A percentile compares a stretch with the other conserved stretches of the same genome.
Evolutionary conservation across 257 asterid genomes (phyloP).

Genomic region (Nicotiana knightiana): DNA sequence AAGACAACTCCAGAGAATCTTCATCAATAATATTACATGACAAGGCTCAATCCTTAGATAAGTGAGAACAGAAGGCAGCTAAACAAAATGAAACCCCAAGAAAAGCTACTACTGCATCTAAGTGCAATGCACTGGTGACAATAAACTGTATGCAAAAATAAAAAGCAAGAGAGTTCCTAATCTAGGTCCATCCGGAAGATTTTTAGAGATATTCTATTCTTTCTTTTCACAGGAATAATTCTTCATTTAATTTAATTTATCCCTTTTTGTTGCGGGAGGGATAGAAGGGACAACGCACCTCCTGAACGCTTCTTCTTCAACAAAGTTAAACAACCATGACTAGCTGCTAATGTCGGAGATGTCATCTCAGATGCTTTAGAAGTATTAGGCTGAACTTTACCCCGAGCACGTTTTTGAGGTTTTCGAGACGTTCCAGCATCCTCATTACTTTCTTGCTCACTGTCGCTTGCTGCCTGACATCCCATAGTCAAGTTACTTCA

Average conservation of each 20-base stretch:
- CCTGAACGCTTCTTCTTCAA: slow-evolving; percentile 83
- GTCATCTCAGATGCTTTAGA: slow-evolving; percentile 46
- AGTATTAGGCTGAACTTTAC: slow-evolving; percentile 48
- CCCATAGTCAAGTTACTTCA: slow-evolving; percentile 22
- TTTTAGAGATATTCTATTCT: background rate
- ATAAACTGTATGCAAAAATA: slow-evolving; percentile 6
- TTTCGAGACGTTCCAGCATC: slow-evolving; percentile 73
- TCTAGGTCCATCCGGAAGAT: background rate
- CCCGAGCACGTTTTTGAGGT: slow-evolving; percentile 70
- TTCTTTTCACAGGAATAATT: background rate
- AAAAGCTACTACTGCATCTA: background rate
- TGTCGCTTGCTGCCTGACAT: slow-evolving; percentile 76
- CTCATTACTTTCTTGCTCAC: slow-evolving; percentile 86
- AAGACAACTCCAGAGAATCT: slow-evolving; percentile 23
- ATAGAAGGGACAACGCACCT: slow-evolving; percentile 41
- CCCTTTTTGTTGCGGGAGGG: background rate
- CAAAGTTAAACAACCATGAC: slow-evolving; percentile 48
- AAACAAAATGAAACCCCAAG: background rate
- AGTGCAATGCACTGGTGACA: slow-evolving; percentile 2
- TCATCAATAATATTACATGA: slow-evolving; percentile 21
- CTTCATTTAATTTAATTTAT: background rate
- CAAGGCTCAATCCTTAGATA: slow-evolving; percentile 13
- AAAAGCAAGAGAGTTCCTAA: background rate
- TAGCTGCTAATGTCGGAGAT: slow-evolving; percentile 44
- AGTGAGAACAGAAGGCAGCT: background rate